Conservation (phyloP, 352 stramenopile species). For the Phytophthora pisi region DNA sequence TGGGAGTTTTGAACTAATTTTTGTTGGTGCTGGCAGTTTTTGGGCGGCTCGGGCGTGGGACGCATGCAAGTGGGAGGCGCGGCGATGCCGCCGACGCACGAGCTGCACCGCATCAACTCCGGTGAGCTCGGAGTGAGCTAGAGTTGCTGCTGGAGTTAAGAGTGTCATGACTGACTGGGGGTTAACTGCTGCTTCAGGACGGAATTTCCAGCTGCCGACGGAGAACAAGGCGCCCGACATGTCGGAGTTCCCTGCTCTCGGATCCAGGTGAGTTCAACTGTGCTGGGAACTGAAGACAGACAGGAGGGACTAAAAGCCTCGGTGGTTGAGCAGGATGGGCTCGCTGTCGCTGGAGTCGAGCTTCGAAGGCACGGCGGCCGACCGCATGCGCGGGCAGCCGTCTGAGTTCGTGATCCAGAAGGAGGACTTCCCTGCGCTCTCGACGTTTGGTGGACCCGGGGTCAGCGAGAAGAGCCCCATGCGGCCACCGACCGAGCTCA, state of each 20-base stretch:
- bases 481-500: conserved; percentile 49
- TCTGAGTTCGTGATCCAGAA: conserved; percentile 90
- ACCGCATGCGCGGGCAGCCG: conserved; percentile 49
- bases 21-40: conserved; percentile 45
- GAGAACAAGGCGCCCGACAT: conserved; percentile 84
- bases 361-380: conserved; percentile 38
- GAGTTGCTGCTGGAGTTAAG: neutral
- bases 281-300: too few relatives aligned
- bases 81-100: conserved; percentile 42
- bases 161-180: neutral
- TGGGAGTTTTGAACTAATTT: neutral
- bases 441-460: conserved; percentile 57
- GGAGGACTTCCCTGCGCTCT: conserved; percentile 84
- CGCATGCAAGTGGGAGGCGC: conserved; percentile 35
- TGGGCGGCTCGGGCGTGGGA: conserved; percentile 45
- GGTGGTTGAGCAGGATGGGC: conserved; percentile 47
- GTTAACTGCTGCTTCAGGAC: conserved; percentile 49
- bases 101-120: conserved; percentile 73
- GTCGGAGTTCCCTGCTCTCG: conserved; percentile 83
- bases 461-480: conserved; percentile 62
- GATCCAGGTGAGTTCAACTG: conserved; percentile 43
- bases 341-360: conserved; percentile 61
- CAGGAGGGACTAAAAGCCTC: conserved; percentile 3
- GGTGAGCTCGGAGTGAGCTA: conserved; percentile 24
- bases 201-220: conserved; percentile 50